Base-by-base conservation (phyloP, 2,329 filamentous ascomycete species). In the Lasiodiplodia sp. region DNA sequence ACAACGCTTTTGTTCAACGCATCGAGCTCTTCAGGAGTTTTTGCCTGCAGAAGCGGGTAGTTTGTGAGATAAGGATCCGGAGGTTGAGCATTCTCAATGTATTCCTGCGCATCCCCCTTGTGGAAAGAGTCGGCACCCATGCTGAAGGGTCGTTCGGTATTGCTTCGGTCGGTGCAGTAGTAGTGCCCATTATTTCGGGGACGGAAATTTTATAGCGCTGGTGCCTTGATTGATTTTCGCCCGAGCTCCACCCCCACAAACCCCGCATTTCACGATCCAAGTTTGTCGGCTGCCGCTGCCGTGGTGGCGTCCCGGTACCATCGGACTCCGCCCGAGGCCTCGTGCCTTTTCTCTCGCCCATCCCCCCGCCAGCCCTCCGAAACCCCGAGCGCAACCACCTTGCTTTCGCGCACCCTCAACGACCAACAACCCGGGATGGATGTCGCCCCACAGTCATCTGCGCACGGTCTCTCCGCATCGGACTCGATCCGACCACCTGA, bases 1-100 rank as follows among this genome's bases (percentile, higher is more conserved):
- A 47, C 31, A 10, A 34, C 31, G 49, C 66, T 69, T 69, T 76
- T 77, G 70, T 77, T 75, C 71, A 76, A 52, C 5, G 21, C 49
- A n/a, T 52, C 49, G 31, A n/a, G 52, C 28, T 37, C 25, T 18
- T 16, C 25, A 4, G 25, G 6, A 0, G 52, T 34, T n/a, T 56
- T 56, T 31, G 52, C 52, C 16, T 56, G 52, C 28, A 56, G 52
- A 16, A 37, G 52, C 11, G 52, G 25, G 52, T 18, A 56, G 2
- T 34, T 31, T 11, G 25, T n/a, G 52, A 56, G 52, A n/a, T 56
- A 56, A 1, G 52, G 52, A 10, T 56, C 28, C 14, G n/a, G 52
- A 31, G 2, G 25, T 4, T 34, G 25, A 8, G 14, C 52, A 56
- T 56, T 11, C 18, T 56, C 52, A 14, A 21, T 56, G 52, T 21